Evolutionary conservation across 1,284 basidiomycete genomes (phyloP).

Genomic region (Afroboletus lepidellus): DNA sequence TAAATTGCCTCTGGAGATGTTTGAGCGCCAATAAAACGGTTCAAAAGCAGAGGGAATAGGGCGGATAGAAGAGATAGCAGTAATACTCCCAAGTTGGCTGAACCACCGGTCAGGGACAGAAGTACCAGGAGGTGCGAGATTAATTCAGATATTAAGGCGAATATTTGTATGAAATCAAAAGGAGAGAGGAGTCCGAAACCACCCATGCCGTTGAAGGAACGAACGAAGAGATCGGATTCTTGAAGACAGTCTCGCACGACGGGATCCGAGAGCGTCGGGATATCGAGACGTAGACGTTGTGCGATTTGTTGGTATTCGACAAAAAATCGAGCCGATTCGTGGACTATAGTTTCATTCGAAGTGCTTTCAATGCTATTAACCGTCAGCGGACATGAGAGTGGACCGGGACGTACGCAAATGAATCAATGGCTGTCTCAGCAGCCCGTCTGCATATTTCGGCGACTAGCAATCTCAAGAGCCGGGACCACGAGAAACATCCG

Average conservation of each 20-base stretch:
- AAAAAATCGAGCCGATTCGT: constrained; percentile 66
- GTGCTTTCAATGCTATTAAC: constrained; percentile 41
- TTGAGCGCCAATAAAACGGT: constrained; percentile 43
- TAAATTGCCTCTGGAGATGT: constrained; percentile 46
- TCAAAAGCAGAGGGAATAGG: constrained; percentile 52
- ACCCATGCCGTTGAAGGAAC: constrained; percentile 66
- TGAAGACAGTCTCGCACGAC: constrained; percentile 70
- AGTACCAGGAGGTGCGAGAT: constrained; percentile 67
- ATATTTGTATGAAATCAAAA: constrained; percentile 70
- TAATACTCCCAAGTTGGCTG: constrained; percentile 54
- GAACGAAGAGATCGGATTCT: constrained; percentile 78
- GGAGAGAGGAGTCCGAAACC: constrained; percentile 73
- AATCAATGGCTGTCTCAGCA: constrained; percentile 64
- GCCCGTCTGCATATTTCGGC: constrained; percentile 64
- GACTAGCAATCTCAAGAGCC: constrained; percentile 52
- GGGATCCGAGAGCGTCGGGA: constrained; percentile 73
- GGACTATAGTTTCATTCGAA: constrained; percentile 66
- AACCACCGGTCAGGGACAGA: constrained; percentile 60
- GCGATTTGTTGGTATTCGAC: constrained; percentile 76
- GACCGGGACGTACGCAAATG: constrained; percentile 59
- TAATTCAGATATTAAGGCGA: constrained; percentile 69
- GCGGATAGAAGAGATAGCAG: constrained; percentile 59
- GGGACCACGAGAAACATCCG: constrained; percentile 62
- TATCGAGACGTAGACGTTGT: constrained; percentile 72
- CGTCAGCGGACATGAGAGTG: constrained; percentile 15